phyloP scores from a whole-genome alignment of 108 stramenopile genomes.

The Mayamaea pseudoterrestris region DNA sequence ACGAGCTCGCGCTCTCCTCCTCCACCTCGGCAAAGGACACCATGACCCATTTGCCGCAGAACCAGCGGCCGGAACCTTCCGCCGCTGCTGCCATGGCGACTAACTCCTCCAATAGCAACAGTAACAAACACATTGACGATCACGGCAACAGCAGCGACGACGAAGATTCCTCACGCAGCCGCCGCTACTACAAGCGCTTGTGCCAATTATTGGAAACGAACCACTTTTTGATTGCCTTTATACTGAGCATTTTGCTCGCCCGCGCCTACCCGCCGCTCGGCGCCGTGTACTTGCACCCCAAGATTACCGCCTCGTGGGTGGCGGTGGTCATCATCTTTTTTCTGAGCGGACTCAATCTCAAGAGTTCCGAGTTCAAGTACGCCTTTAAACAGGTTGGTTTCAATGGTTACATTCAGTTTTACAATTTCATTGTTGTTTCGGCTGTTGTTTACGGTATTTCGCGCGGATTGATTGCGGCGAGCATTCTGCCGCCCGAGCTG shows the following conservation, averaged over 20 bases:
- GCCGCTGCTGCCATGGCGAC: no score
- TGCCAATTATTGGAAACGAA: no score
- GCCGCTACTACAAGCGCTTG: no score
- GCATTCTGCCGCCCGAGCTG: conserved; percentile 29
- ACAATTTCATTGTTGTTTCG: conserved; percentile 67
- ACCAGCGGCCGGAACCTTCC: no score
- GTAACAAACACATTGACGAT: no score
- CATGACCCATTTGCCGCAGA: no score
- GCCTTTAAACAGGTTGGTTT: conserved; percentile 56
- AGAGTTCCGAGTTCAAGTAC: conserved; percentile 70
- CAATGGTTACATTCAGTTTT: conserved; percentile 62
- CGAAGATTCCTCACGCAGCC: no score
- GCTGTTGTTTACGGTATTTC: conserved; percentile 44
- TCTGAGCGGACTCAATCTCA: conserved; percentile 59
- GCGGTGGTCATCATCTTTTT: conserved; percentile 72
- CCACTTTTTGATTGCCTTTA: conserved; percentile 47
- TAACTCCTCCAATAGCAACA: no score
- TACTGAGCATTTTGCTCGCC: conserved; percentile 51
- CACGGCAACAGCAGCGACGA: no score
- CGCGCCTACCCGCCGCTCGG: conserved; percentile 77
- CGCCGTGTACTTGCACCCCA: conserved; percentile 48
- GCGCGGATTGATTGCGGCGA: conserved; percentile 28
- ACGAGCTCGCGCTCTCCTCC: no score
- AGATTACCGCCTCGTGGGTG: conserved; percentile 73
- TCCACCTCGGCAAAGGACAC: no score